A percentile compares a stretch with the other conserved stretches of the same genome.
Conservation (phyloP, 73 alveolate species). For the Paramecium tetraurelia region DNA sequence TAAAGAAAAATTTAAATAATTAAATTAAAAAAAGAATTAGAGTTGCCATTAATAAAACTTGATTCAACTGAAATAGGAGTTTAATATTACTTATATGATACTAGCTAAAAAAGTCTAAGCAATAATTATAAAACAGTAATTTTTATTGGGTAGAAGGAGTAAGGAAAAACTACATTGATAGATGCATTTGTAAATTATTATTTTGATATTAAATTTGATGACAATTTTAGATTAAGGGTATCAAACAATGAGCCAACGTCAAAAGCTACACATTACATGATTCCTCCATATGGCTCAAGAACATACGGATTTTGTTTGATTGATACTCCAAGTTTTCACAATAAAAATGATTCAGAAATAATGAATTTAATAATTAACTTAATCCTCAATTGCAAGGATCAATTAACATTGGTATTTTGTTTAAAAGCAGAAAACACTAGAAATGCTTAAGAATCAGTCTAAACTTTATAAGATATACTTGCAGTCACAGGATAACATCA, state of each 20-base stretch:
- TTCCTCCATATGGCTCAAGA: not conserved
- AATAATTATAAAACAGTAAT: not conserved
- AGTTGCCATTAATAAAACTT: not conserved
- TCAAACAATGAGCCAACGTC: not conserved
- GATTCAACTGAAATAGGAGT: not conserved
- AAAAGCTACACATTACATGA: not conserved
- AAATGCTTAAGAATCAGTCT: not conserved
- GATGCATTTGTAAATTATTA: conserved; percentile 5
- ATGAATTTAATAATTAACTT: not conserved
- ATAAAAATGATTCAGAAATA: not conserved
- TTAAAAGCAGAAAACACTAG: not conserved
- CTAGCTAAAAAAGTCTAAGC: not conserved
- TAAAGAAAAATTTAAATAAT: too few species aligned
- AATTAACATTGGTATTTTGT: not conserved
- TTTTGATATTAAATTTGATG: conserved; percentile 8
- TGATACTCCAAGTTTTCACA: not conserved
- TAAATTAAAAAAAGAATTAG: not conserved
- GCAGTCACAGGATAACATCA: not conserved
- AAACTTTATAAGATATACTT: too few species aligned
- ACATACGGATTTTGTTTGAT: not conserved
- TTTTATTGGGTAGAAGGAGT: conserved; percentile 46
- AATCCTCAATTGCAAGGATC: too few species aligned
- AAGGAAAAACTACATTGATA: conserved; percentile 56
- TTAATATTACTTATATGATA: not conserved
- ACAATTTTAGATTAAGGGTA: conserved; percentile 16